Base-by-base conservation (phyloP, 805 yeast species). In the Myxozyma vanderwaltii region DNA sequence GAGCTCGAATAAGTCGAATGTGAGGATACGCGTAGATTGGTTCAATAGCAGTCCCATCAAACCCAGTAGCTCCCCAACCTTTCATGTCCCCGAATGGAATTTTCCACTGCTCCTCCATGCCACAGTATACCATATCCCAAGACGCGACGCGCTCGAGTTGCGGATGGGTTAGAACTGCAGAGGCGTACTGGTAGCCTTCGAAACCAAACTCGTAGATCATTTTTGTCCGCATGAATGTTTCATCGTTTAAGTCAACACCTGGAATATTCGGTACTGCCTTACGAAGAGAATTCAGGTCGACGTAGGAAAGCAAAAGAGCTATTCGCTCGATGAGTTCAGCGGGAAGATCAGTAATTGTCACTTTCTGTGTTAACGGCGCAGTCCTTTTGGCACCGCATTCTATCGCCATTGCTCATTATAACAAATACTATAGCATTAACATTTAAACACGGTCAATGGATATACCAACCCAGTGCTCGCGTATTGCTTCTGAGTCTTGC, bases 81-180 rank as follows among this genome's bases (percentile, higher is more conserved):
- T 48, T 48, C 52, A 48, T 48, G 15, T 48, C 52, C 13, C 51
- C 52, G 36, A 48, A 48, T 23, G 52, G 43, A 8, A 48, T 48
- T 33, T 48, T 48, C 52, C 52, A 48, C 44, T 48, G 52, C 21
- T 48, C 52, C 15, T 48, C 52, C 52, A 35, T 48, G 15, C 52
- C 52, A 12, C 44, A 21, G 23, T 48, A 48, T 12, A 48, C 43
- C 52, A 48, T 48, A n/a, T 48, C 52, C 52, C 52, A 48, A 7
- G 52, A 35, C 23, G 23, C 52, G n/a, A 36, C 19, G 3, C 33
- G 39, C 12, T 21, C 31, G n/a, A 36, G 52, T 10, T 23, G 43
- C 33, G 52, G 43, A n/a, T 36, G 43, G 10, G n/a, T 15, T 15
- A 33, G 21, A 8, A 38, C 33, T 4, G 40, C 29, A 35, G 38